Conservation (phyloP, 805 yeast species). For the Millerozyma miso region DNA sequence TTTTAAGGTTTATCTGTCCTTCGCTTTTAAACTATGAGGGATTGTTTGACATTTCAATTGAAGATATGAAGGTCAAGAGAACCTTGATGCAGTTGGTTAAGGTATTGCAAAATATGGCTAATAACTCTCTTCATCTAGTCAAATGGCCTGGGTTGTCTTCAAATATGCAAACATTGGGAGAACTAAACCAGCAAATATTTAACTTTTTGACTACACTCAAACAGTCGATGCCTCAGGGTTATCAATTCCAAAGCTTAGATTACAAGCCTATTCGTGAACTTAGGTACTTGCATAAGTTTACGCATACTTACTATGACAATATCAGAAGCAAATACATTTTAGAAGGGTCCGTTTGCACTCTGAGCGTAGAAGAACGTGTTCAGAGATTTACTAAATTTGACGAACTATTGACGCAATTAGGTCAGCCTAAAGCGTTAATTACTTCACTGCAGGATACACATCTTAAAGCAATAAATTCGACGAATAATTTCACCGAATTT, state of each 20-base stretch:
- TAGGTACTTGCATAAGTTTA: conserved; percentile 37
- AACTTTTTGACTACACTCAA: conserved; percentile 26
- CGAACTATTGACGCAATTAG: conserved; percentile 42
- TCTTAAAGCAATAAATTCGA: conserved; percentile 37
- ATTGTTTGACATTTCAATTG: conserved; percentile 28
- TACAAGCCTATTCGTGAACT: conserved; percentile 34
- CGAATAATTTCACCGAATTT: conserved; percentile 59
- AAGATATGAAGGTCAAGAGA: conserved; percentile 45
- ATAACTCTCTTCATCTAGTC: conserved; percentile 62
- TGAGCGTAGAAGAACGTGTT: conserved; percentile 19
- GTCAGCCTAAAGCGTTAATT: conserved; percentile 55
- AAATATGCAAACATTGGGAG: conserved; percentile 35
- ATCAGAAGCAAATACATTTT: conserved; percentile 27
- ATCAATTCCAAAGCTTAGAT: conserved; percentile 22
- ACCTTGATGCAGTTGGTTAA: conserved; percentile 77
- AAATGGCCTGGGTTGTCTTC: conserved; percentile 57
- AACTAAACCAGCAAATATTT: conserved; percentile 24
- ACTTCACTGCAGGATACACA: conserved; percentile 55
- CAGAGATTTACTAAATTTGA: conserved; percentile 40
- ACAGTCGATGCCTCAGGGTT: conserved; percentile 8
- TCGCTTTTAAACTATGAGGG: conserved; percentile 87
- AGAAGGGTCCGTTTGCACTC: conserved; percentile 13
- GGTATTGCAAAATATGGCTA: conserved; percentile 81
- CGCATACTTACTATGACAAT: conserved; percentile 29
- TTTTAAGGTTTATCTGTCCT: conserved; percentile 83